Base-by-base conservation (phyloP, 805 yeast genomes). In the Phaffomyces opuntiae region DNA sequence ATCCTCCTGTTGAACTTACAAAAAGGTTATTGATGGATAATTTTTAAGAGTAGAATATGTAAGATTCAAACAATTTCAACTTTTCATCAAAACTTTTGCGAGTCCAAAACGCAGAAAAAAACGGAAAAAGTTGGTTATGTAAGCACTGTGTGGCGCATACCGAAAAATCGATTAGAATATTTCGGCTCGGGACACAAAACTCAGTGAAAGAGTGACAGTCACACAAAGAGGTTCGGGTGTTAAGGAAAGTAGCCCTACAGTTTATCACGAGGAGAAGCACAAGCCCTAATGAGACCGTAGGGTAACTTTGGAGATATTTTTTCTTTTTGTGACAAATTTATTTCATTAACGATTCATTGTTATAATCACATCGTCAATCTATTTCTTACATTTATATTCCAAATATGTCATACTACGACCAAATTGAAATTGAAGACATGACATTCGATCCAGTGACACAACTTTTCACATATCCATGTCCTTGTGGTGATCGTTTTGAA, bases 361-460 rank as follows among this genome's bases (percentile, higher is more conserved):
- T 17, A 17, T 17, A 17, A 17, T 17, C 9, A 8, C 27, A 9
- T 26, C 27, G 4, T 27, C 29, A 27, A 9, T 27, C 29, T 29
- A 13, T 24, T 16, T 3, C 7, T 14, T 11, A 5, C 9, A 16
- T 24, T 3, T 33, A 24, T 7, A 24, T 29, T 36, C 12, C 3
- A 34, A 17, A 9, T 3, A 82, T 81, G 52, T 69, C 81, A 1
- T 75, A 82, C 32, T 93, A 93, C 66, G 99, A 93, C 65, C 95
- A 93, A 62, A 82, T 93, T 46, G 99, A 93, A 70, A 93, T 93
- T 43, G 99, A 93, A 65, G 99, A 93, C 63, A 90, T 93, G 81
- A 81, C 89, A 3, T 93, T 79, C 62, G 97, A 93, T 63, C 79
- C 90, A 3, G 72, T 69, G n/a, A 79, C 85, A 13, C 89, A 85